Evolutionary conservation across 2,329 filamentous ascomycete genomes (phyloP).

Genomic region (Penicillium sclerotigenum): DNA sequence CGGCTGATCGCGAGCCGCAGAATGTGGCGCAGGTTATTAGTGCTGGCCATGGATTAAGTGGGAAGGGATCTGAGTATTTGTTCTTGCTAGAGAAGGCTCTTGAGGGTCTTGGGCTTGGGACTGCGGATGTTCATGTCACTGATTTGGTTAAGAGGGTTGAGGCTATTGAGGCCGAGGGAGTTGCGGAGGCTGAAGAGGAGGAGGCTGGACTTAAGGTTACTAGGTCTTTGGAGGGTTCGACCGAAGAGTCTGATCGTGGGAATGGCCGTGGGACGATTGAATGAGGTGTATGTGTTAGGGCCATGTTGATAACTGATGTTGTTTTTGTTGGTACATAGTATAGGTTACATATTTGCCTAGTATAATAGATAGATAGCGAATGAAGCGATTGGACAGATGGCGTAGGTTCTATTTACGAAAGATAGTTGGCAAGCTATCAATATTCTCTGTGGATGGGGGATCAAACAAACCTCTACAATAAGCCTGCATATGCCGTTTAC

Average conservation of each 20-base stretch:
- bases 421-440: too few species aligned
- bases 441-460: background rate
- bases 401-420: too few species aligned
- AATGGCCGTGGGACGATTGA: slow-evolving; percentile 16
- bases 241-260: slow-evolving; percentile 10
- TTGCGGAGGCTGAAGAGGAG: slow-evolving; percentile 31
- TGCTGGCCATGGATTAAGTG: slow-evolving; percentile 74
- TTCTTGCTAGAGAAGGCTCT: slow-evolving; percentile 75
- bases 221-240: slow-evolving; percentile 21
- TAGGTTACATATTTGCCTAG: background rate
- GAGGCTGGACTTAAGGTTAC: slow-evolving; percentile 31
- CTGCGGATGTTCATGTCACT: slow-evolving; percentile 77
- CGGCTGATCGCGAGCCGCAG: slow-evolving; percentile 66
- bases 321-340: background rate
- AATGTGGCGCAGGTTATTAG: slow-evolving; percentile 77
- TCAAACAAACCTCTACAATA: background rate
- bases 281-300: background rate
- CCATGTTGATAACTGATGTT: background rate
- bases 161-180: slow-evolving; percentile 52
- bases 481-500: background rate
- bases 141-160: slow-evolving; percentile 74
- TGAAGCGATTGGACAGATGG: background rate
- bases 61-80: slow-evolving; percentile 86
- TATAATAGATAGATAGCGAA: background rate
- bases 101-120: slow-evolving; percentile 67